A percentile compares a stretch with the other conserved stretches of the same genome.
These are phyloP conservation scores for Penicillium arizonense DNA, from an alignment of 495 filamentous ascomycete species.

Conservation along the genomic window DNA sequence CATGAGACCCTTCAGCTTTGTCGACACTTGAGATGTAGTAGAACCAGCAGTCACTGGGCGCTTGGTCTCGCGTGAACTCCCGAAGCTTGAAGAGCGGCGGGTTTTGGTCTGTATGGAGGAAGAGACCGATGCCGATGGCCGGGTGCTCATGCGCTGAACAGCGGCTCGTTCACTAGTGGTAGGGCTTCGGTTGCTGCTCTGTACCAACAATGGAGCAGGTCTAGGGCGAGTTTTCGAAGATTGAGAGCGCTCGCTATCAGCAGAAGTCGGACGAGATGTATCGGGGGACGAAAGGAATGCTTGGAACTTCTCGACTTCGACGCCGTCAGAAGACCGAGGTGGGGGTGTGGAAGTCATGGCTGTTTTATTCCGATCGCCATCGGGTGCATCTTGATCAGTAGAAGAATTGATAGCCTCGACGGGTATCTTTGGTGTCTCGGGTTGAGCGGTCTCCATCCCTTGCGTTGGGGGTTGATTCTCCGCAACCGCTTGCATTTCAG, in stretches of 20 bases:
- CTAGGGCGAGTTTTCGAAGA: conserved; percentile 25
- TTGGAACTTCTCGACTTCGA: conserved; percentile 2
- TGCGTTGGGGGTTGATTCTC: conserved; percentile 27
- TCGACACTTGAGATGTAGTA: conserved; percentile 50
- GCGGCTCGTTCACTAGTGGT: conserved; percentile 43
- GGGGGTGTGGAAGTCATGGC: conserved; percentile 11
- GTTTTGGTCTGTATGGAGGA: conserved; percentile 30
- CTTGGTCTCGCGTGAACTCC: conserved; percentile 42
- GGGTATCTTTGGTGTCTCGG: conserved; percentile 17
- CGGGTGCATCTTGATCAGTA: conserved; percentile 15
- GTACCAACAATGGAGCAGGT: conserved; percentile 27
- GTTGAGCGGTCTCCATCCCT: conserved; percentile 27
- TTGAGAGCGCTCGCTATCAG: conserved; percentile 34
- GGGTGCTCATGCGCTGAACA: conserved; percentile 46
- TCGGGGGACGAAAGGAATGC: conserved; percentile 7
- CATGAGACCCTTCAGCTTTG: conserved; percentile 53
- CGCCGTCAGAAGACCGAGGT: conserved; percentile 6
- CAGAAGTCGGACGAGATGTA: conserved; percentile 22
- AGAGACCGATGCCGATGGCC: conserved; percentile 32
- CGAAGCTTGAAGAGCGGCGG: conserved; percentile 43
- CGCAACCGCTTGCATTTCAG: conserved; percentile 13
- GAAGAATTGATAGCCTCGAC: conserved; percentile 25
- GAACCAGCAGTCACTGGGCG: conserved; percentile 56
- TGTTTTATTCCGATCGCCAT: conserved; percentile 22
- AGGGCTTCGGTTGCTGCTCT: conserved; percentile 23